Conservation (phyloP, 1,284 basidiomycete species). For the Puccinia polysora region DNA sequence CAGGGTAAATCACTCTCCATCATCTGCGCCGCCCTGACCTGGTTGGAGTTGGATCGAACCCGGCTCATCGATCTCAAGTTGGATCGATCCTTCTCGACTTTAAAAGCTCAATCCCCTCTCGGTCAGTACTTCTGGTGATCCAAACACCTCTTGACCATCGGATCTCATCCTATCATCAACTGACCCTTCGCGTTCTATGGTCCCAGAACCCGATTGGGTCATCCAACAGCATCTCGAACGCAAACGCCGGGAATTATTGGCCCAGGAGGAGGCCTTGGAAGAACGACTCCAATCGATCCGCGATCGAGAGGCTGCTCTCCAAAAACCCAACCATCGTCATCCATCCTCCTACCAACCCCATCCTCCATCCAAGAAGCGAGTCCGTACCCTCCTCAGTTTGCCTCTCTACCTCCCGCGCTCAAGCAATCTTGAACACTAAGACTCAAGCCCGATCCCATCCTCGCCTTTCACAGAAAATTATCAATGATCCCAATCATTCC, state of each 20-base stretch:
- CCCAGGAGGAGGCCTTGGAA: conserved; percentile 52
- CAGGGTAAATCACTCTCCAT: conserved; percentile 55
- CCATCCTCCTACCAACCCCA: not conserved
- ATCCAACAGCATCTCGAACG: conserved; percentile 52
- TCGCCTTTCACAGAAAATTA: conserved; percentile 49
- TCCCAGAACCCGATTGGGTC: conserved; percentile 55
- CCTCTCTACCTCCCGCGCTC: not conserved
- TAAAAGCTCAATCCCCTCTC: conserved; percentile 34
- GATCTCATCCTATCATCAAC: not conserved
- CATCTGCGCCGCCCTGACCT: conserved; percentile 54
- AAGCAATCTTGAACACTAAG: conserved; percentile 1
- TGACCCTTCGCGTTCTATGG: conserved; percentile 12
- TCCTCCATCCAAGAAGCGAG: conserved; percentile 10
- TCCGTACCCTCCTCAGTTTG: not conserved
- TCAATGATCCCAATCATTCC: conserved; percentile 44
- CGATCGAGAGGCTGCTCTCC: conserved; percentile 30
- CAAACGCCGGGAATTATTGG: conserved; percentile 48
- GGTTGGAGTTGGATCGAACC: conserved; percentile 50
- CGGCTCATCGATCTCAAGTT: conserved; percentile 45
- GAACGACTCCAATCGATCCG: conserved; percentile 49
- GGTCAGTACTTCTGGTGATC: not conserved
- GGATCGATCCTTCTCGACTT: conserved; percentile 44
- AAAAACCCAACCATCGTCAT: conserved; percentile 46
- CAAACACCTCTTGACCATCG: not conserved
- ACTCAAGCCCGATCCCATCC: conserved; percentile 19